phyloP scores from a whole-genome alignment of 805 yeast species.

The Sugiyamaella smithiae region DNA sequence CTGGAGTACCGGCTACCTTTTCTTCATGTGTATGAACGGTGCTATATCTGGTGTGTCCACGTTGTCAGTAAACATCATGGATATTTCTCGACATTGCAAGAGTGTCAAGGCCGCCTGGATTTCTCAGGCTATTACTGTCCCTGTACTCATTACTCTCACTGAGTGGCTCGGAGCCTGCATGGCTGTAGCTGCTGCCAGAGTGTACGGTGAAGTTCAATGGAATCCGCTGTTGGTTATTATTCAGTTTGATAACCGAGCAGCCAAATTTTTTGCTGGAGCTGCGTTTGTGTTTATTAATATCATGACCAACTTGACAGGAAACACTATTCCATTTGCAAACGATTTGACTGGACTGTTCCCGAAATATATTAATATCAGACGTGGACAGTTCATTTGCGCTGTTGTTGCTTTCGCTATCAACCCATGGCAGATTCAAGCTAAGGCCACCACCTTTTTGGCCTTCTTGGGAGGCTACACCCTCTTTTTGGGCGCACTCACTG shows the following conservation, averaged over 20 bases:
- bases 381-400: conserved; percentile 40
- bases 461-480: conserved; percentile 40
- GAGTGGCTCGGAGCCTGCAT: conserved; percentile 39
- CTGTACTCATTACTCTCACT: conserved; percentile 1
- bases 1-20: conserved; percentile 1
- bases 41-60: conserved; percentile 4
- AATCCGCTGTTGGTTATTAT: conserved; percentile 34
- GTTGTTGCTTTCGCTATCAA: conserved; percentile 1
- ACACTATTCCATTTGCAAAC: conserved; percentile 43
- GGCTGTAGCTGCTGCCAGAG: conserved; percentile 44
- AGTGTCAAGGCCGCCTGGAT: conserved; percentile 1
- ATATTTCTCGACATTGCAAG: conserved; percentile 4
- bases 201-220: conserved; percentile 44
- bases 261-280: conserved; percentile 60
- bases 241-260: conserved; percentile 42
- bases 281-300: conserved; percentile 31
- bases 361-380: conserved; percentile 52
- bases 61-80: conserved; percentile 5
- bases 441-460: conserved; percentile 36
- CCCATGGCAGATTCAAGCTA: conserved; percentile 42
- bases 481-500: conserved; percentile 42
- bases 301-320: conserved; percentile 36
- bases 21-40: conserved; percentile 6
- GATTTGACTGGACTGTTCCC: conserved; percentile 58
- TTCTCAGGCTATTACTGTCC: conserved; percentile 1